phyloP scores from a whole-genome alignment of 1,284 basidiomycete species.

The Chiua sp. region DNA sequence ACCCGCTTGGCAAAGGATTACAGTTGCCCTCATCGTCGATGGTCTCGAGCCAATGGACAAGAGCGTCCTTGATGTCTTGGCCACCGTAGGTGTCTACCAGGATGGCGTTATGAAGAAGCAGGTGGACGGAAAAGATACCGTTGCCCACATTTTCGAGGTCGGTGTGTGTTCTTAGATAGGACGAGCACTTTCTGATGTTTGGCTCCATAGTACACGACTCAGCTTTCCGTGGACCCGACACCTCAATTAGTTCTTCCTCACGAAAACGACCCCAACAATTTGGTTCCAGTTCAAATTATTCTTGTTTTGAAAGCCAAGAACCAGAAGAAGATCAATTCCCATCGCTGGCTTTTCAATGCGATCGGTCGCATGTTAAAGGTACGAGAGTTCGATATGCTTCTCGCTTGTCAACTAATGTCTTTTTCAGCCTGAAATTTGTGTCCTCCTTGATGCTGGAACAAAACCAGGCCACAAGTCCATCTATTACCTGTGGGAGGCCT shows the following conservation, averaged over 20 bases:
- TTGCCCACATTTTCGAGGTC: slow-evolving; percentile 91
- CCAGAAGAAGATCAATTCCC: slow-evolving; percentile 97
- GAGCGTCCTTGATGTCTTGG: slow-evolving; percentile 86
- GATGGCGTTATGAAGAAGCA: slow-evolving; percentile 98
- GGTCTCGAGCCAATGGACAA: slow-evolving; percentile 98
- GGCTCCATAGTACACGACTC: slow-evolving; percentile 79
- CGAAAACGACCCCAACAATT: slow-evolving; percentile 86
- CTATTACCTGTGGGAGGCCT: slow-evolving; percentile 96
- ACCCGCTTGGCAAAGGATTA: slow-evolving; percentile 93
- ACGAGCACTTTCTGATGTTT: slow-evolving; percentile 9
- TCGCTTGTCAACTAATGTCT: slow-evolving; percentile 3
- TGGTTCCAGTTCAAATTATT: slow-evolving; percentile 96
- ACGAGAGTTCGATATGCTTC: slow-evolving; percentile 11
- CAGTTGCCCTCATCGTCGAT: slow-evolving; percentile 92
- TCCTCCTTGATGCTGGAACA: slow-evolving; percentile 93
- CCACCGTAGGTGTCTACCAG: slow-evolving; percentile 90
- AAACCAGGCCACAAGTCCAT: slow-evolving; percentile 97
- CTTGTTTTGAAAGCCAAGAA: slow-evolving; percentile 97
- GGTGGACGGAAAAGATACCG: slow-evolving; percentile 91
- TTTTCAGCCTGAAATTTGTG: slow-evolving; percentile 85
- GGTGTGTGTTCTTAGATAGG: slow-evolving; percentile 21
- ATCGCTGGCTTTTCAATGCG: slow-evolving; percentile 98
- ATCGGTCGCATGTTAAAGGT: slow-evolving; percentile 86
- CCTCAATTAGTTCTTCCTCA: slow-evolving; percentile 93
- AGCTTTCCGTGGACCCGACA: slow-evolving; percentile 88